Evolutionary conservation across 2,329 filamentous ascomycete genomes (phyloP), one percentile per base, ranked within the genome.

Genomic region (Neophaeococcomyces aloes): DNA sequence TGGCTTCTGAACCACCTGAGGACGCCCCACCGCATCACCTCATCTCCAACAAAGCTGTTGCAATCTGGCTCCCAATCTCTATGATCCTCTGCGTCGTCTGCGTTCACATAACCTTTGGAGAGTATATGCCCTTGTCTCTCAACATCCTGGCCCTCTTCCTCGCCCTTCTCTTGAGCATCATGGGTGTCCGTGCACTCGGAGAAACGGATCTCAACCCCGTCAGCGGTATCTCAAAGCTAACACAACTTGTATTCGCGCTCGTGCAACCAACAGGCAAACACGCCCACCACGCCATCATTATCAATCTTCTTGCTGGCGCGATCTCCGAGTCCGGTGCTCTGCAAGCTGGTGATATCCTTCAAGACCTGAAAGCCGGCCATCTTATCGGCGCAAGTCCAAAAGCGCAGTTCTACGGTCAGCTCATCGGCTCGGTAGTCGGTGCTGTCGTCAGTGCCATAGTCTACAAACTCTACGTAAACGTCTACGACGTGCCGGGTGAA

Each of bases 191-290:
- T 31, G 76, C 78, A 0, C 65, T 79, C 0, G 78, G 79, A 32
- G 78, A 96, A 68, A 96, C 91, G 4, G 91, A 98, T 57, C 72
- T 98, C 7, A 96, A 96, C 59, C 91, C 91, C 0, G 91, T 96
- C 2, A 94, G 86, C 1, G 91, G 91, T 27, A 98, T 96, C 62
- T 89, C 83, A 59, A 98, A 98, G 67, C 74, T 98, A 2, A 94
- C 91, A 0, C 91, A 98, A 63, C 76, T 98, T 2, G 82, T 96
- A 59, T 96, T 98, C 62, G 91, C 91, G 2, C 67, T 94, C 38
- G 84, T 93, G 30, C 87, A 93, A 2, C 88, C 91, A 0, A 71
- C 82, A 43, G 78, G 79, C 0, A 79, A 86, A 56, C 82, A 83
- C 55, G 87, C 87, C 52, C 81, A 83, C 53, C 86, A 87, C 31